Evolutionary conservation across 352 stramenopile species (phyloP).

Genomic region (Detonula confervacea): DNA sequence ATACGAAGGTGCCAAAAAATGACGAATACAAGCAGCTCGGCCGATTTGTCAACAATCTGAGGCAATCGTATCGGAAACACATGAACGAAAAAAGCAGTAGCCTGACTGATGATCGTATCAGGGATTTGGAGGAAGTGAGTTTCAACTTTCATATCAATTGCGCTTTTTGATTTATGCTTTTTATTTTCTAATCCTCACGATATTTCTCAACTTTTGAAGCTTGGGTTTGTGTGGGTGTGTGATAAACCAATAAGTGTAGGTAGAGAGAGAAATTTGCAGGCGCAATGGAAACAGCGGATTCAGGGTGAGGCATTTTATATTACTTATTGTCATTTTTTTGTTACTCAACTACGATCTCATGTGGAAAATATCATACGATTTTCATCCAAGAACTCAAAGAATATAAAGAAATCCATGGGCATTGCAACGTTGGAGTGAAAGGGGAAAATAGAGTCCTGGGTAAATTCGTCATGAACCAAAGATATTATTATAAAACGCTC

Average conservation of each 20-base stretch:
- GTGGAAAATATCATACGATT: not conserved
- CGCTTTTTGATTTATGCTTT: not conserved
- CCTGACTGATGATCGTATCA: conserved; percentile 5
- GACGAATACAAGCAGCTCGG: conserved; percentile 2
- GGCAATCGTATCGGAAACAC: not conserved
- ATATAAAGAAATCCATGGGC: conserved; percentile 1
- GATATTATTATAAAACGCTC: not conserved
- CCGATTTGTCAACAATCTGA: not conserved
- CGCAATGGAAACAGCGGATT: conserved; percentile 5
- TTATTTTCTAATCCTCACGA: too few relatives aligned
- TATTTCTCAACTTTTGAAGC: not conserved
- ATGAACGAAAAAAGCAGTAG: not conserved
- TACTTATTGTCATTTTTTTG: not conserved
- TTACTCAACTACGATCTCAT: not conserved
- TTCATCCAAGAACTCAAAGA: conserved; percentile 5
- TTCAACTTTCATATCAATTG: not conserved
- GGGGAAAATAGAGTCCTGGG: not conserved
- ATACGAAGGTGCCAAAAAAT: conserved; percentile 1
- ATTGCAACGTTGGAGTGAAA: conserved; percentile 3
- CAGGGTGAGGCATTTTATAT: not conserved
- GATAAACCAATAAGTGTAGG: not conserved
- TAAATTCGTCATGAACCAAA: conserved; percentile 8
- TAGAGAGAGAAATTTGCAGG: not conserved
- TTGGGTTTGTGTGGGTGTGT: not conserved
- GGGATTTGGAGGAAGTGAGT: not conserved